Conservation (phyloP, 2,329 filamentous ascomycete genomes). For the Ophiostoma fasciatum region DNA sequence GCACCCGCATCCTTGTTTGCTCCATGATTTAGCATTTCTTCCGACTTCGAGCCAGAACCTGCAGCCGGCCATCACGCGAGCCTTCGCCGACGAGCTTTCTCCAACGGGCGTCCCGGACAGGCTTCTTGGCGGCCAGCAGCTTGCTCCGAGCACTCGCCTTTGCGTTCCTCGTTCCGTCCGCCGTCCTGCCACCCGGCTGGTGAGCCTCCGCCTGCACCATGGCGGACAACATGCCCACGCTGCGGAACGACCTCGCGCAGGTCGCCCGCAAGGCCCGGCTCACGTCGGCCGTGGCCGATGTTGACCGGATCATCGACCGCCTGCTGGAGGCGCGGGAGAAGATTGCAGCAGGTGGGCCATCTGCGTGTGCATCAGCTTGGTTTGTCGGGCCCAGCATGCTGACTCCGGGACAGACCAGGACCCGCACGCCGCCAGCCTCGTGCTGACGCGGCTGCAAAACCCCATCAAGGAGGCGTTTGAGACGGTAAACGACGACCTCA, state of each 20-base stretch:
- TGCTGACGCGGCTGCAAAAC: conserved; percentile 72
- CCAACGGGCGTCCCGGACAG: too few species aligned
- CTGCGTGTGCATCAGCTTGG: neutral
- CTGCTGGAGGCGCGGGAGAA: conserved; percentile 59
- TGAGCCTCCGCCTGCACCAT: too few species aligned
- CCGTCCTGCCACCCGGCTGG: too few species aligned
- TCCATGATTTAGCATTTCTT: too few species aligned
- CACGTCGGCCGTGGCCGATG: conserved; percentile 57
- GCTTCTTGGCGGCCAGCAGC: too few species aligned
- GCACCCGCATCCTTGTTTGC: too few species aligned
- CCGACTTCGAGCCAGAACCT: too few species aligned
- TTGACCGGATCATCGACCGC: conserved; percentile 68
- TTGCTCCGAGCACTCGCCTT: too few species aligned
- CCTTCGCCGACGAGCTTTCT: too few species aligned
- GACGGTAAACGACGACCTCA: conserved; percentile 63
- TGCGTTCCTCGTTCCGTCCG: too few species aligned
- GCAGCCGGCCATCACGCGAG: too few species aligned
- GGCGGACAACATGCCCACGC: conserved; percentile 25
- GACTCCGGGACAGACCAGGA: conserved; percentile 30
- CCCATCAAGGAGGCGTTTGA: conserved; percentile 73
- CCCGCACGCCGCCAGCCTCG: conserved; percentile 54
- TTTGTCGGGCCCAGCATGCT: too few species aligned
- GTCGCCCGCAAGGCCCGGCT: conserved; percentile 57
- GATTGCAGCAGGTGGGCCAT: conserved; percentile 49
- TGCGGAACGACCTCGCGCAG: conserved; percentile 61